Evolutionary conservation across 352 stramenopile genomes (phyloP).

Genomic region (Phytophthora chlamydospora): DNA sequence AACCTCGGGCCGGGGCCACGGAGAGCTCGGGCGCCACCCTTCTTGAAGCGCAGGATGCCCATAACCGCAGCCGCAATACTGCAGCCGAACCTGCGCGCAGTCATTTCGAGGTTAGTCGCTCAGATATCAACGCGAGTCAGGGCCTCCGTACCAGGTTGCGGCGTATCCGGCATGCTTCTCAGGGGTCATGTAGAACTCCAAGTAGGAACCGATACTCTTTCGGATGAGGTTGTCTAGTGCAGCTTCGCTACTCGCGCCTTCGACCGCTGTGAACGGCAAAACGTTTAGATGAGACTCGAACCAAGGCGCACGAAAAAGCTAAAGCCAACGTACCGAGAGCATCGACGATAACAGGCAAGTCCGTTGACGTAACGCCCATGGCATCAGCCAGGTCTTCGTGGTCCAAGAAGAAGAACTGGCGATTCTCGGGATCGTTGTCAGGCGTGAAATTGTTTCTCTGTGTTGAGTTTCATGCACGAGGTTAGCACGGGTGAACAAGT

Average conservation of each 20-base stretch:
- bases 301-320: conserved; percentile 1
- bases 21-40: conserved; percentile 28
- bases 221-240: conserved; percentile 64
- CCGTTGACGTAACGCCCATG: conserved; percentile 70
- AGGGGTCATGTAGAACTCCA: conserved; percentile 91
- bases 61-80: conserved; percentile 75
- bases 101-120: conserved; percentile 5
- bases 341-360: conserved; percentile 82
- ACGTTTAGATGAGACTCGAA: conserved; percentile 2
- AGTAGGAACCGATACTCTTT: conserved; percentile 81
- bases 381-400: conserved; percentile 77
- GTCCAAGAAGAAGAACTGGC: conserved; percentile 87
- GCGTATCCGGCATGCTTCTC: conserved; percentile 87
- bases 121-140: neutral
- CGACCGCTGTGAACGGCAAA: conserved; percentile 38
- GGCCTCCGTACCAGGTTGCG: conserved; percentile 68
- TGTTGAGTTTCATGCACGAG: neutral
- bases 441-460: conserved; percentile 84
- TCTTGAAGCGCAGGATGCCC: conserved; percentile 74
- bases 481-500: conserved; percentile 2
- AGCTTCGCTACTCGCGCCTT: conserved; percentile 37
- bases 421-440: conserved; percentile 73
- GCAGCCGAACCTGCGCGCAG: conserved; percentile 68
- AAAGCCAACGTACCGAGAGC: conserved; percentile 48
- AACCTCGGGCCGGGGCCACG: conserved; percentile 25